These are phyloP conservation scores for Solanum tarijense DNA, from an alignment of 257 asterid species.

Conservation along the genomic window DNA sequence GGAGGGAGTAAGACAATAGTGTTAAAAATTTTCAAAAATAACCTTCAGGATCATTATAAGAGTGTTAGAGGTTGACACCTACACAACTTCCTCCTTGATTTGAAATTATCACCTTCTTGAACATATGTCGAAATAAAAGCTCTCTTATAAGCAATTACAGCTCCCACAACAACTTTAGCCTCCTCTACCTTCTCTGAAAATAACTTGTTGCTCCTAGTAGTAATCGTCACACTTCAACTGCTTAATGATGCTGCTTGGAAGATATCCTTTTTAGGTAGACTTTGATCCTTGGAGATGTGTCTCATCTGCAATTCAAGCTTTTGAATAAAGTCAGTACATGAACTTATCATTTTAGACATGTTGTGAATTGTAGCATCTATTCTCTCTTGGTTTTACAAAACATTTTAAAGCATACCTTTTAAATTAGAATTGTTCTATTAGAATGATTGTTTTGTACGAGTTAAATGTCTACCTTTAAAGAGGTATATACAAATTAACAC, in stretches of 20 bases:
- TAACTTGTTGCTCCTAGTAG: not conserved
- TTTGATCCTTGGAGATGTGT: not conserved
- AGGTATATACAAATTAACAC: too few species aligned
- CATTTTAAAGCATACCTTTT: too few species aligned
- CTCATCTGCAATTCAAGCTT: not conserved
- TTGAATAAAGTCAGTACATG: too few species aligned
- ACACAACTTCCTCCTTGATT: not conserved
- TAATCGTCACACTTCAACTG: too few species aligned
- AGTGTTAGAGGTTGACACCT: not conserved
- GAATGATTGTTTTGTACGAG: not conserved
- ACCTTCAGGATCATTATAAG: not conserved
- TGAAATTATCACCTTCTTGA: not conserved
- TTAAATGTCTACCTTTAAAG: not conserved
- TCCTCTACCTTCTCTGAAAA: not conserved
- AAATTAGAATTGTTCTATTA: too few species aligned
- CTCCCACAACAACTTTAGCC: not conserved
- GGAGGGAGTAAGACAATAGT: not conserved
- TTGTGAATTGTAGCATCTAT: not conserved
- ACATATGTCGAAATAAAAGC: too few species aligned
- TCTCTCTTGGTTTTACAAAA: not conserved
- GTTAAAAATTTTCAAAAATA: too few species aligned
- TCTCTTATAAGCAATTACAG: not conserved
- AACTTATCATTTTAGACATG: not conserved
- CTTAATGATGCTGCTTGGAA: too few species aligned
- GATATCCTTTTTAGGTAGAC: too few species aligned